These are phyloP conservation scores for Phytophthora pluvialis DNA, from an alignment of 352 stramenopile species.

Conservation along the genomic window DNA sequence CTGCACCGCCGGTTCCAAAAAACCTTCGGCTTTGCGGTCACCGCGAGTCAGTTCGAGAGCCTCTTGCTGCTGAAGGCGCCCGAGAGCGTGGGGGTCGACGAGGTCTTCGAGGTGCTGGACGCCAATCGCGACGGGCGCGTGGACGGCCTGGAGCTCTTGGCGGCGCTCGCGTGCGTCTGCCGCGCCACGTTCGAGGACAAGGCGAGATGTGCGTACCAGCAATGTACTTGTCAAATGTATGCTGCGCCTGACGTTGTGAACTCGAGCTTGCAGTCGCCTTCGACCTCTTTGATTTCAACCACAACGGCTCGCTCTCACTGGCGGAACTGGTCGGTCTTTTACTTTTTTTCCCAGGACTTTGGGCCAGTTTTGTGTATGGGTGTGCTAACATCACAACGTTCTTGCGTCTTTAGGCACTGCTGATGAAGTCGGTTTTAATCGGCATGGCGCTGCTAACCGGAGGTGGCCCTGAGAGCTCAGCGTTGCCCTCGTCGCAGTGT, in stretches of 20 bases:
- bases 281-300: slow-evolving; percentile 81
- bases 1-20: slow-evolving; percentile 72
- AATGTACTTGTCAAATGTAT: neutral
- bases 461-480: slow-evolving; percentile 16
- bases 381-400: neutral
- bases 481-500: neutral
- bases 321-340: slow-evolving; percentile 59
- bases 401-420: slow-evolving; percentile 45
- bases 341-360: neutral
- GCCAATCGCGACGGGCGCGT: slow-evolving; percentile 77
- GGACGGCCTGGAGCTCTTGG: slow-evolving; percentile 82
- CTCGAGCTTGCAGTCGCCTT: slow-evolving; percentile 26
- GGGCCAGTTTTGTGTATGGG: neutral
- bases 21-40: slow-evolving; percentile 79
- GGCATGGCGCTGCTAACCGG: slow-evolving; percentile 74
- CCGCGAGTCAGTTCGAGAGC: slow-evolving; percentile 75
- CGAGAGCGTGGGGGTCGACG: slow-evolving; percentile 63
- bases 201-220: slow-evolving; percentile 57
- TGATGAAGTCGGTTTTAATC: slow-evolving; percentile 84
- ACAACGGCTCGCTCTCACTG: slow-evolving; percentile 74
- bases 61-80: slow-evolving; percentile 70
- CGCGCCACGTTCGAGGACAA: slow-evolving; percentile 84
- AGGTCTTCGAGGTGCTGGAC: slow-evolving; percentile 82
- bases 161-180: slow-evolving; percentile 71
- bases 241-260: slow-evolving; percentile 24